Conservation (phyloP, 352 stramenopile species). For the Phytophthora cryptogea region DNA sequence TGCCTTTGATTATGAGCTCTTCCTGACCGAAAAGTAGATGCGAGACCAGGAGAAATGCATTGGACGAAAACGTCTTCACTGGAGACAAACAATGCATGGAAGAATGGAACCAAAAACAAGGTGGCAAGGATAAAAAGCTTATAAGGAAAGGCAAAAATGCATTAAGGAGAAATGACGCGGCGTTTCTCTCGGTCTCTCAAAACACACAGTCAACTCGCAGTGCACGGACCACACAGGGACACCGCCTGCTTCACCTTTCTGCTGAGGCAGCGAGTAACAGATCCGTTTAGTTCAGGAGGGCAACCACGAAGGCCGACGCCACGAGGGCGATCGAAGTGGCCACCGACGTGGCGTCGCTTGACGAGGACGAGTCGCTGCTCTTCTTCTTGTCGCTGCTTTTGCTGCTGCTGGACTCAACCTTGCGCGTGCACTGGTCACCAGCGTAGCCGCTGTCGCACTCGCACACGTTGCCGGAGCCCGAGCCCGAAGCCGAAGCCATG, state of each 20-base stretch:
- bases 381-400: conserved; percentile 28
- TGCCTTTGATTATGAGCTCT: too few species aligned
- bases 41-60: too few species aligned
- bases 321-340: conserved; percentile 37
- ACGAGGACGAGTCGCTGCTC: conserved; percentile 22
- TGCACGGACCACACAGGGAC: not conserved
- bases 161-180: conserved; percentile 31
- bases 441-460: conserved; percentile 60
- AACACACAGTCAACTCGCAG: conserved; percentile 28
- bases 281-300: conserved; percentile 48
- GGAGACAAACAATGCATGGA: too few species aligned
- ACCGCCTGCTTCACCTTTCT: conserved; percentile 25
- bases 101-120: not conserved
- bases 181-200: conserved; percentile 7
- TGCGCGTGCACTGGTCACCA: conserved; percentile 62
- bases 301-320: conserved; percentile 33
- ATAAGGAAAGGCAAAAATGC: conserved; percentile 40
- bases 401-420: conserved; percentile 43
- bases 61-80: too few species aligned
- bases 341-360: conserved; percentile 32
- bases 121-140: conserved; percentile 11
- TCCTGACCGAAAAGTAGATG: too few species aligned
- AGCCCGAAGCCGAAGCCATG: conserved; percentile 33
- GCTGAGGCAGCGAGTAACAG: conserved; percentile 5
- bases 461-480: conserved; percentile 42